phyloP scores from a whole-genome alignment of 2,329 filamentous ascomycete species.

The Cercospora citrullina region DNA sequence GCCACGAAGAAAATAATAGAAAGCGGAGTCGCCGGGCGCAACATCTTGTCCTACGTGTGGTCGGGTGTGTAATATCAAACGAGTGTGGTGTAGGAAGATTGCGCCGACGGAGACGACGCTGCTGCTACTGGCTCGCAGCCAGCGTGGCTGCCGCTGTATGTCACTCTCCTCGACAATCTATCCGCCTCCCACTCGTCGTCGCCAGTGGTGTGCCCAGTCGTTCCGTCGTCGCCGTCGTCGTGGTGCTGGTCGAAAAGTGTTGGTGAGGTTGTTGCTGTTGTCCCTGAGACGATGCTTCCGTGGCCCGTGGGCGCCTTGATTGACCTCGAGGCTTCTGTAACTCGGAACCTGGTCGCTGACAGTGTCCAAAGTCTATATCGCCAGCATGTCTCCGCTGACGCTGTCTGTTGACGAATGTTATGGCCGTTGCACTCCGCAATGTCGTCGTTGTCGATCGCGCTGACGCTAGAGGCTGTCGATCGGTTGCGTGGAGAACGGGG shows the following conservation, averaged over 20 bases:
- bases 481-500: background rate
- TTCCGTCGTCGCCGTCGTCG: background rate
- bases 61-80: background rate
- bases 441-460: background rate
- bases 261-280: background rate
- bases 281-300: background rate
- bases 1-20: constrained; percentile 80
- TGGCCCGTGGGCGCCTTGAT: background rate
- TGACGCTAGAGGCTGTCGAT: background rate
- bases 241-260: background rate
- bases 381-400: background rate
- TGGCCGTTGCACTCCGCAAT: background rate
- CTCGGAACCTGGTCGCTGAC: background rate
- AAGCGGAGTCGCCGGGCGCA: constrained; percentile 90
- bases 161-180: background rate
- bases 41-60: constrained; percentile 28
- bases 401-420: background rate
- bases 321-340: background rate
- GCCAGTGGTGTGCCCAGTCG: background rate
- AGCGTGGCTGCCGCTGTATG: constrained; percentile 2
- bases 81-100: constrained; percentile 13
- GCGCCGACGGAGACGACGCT: background rate
- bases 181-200: background rate
- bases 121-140: constrained; percentile 2
- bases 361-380: background rate